phyloP scores from a whole-genome alignment of 805 yeast species.

The Candida krabiensis region DNA sequence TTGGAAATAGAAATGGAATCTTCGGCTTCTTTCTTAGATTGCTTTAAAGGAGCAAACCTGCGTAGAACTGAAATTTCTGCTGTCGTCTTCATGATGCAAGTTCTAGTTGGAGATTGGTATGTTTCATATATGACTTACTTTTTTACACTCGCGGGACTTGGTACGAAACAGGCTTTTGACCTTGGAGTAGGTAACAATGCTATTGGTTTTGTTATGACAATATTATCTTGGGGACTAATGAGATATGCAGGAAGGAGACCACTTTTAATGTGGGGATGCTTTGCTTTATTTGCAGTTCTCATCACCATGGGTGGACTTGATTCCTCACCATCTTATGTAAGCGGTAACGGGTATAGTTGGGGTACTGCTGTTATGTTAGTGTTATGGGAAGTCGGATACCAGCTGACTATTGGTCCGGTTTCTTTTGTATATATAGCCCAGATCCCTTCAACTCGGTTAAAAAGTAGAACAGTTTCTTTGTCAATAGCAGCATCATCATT shows the following conservation, averaged over 20 bases:
- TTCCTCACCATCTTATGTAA: slow-evolving; percentile 25
- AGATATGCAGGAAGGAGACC: slow-evolving; percentile 37
- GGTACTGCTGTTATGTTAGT: slow-evolving; percentile 25
- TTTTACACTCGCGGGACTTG: slow-evolving; percentile 19
- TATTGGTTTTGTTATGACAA: slow-evolving; percentile 30
- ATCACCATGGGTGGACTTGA: slow-evolving; percentile 38
- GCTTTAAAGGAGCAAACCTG: slow-evolving; percentile 46
- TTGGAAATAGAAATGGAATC: slow-evolving; percentile 13
- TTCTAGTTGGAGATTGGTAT: slow-evolving; percentile 59
- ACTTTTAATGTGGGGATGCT: slow-evolving; percentile 23
- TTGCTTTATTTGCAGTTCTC: slow-evolving; percentile 30
- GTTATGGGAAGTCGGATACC: slow-evolving; percentile 44
- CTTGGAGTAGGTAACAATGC: slow-evolving; percentile 32
- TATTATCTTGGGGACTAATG: slow-evolving; percentile 41
- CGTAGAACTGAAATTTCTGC: slow-evolving; percentile 55
- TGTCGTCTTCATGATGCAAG: slow-evolving; percentile 56
- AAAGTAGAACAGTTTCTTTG: slow-evolving; percentile 40
- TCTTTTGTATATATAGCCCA: slow-evolving; percentile 41
- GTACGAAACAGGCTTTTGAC: slow-evolving; percentile 17
- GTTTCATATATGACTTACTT: slow-evolving; percentile 59
- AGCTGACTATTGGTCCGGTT: slow-evolving; percentile 37
- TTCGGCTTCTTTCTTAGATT: slow-evolving; percentile 33
- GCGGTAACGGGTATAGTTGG: slow-evolving; percentile 29
- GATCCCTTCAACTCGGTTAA: slow-evolving; percentile 38
- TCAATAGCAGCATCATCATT: slow-evolving; percentile 35